These are phyloP conservation scores for Nematodospora valgi DNA, from an alignment of 805 yeast species.

Conservation along the genomic window DNA sequence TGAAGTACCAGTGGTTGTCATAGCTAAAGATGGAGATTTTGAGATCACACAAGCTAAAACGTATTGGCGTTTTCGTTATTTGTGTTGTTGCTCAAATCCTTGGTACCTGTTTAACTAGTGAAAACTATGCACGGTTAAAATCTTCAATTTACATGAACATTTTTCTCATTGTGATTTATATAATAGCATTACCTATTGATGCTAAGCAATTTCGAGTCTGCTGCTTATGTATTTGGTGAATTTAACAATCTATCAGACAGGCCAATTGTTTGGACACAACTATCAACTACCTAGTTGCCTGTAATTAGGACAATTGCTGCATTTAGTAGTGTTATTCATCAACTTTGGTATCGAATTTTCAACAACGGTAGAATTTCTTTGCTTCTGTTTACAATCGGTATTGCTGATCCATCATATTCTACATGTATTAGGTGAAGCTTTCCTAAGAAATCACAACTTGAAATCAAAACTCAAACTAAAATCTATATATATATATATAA, in stretches of 20 bases:
- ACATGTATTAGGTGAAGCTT: too few species aligned
- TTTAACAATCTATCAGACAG: conserved; percentile 50
- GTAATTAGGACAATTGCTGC: conserved; percentile 25
- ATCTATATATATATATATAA: too few species aligned
- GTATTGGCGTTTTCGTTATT: conserved; percentile 30
- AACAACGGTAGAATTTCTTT: too few species aligned
- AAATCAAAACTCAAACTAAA: too few species aligned
- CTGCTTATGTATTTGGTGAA: conserved; percentile 52
- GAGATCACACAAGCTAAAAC: conserved; percentile 23
- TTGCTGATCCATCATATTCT: too few species aligned
- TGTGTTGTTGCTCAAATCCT: conserved; percentile 22
- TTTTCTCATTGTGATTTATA: conserved; percentile 18
- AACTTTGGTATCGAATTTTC: background rate
- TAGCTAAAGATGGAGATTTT: conserved; percentile 27
- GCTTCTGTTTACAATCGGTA: too few species aligned
- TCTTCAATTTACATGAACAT: conserved; percentile 28
- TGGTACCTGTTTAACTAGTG: conserved; percentile 23
- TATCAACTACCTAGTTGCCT: conserved; percentile 24
- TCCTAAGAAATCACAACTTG: too few species aligned
- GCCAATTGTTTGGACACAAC: conserved; percentile 51
- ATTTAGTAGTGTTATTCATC: background rate
- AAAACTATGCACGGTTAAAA: conserved; percentile 22
- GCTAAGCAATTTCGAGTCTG: conserved; percentile 41
- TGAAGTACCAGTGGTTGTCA: conserved; percentile 25
- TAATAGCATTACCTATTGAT: conserved; percentile 30